A percentile compares a stretch with the other conserved stretches of the same genome.
phyloP scores from a whole-genome alignment of 2,329 filamentous ascomycete species.

The Colletotrichum navitas region DNA sequence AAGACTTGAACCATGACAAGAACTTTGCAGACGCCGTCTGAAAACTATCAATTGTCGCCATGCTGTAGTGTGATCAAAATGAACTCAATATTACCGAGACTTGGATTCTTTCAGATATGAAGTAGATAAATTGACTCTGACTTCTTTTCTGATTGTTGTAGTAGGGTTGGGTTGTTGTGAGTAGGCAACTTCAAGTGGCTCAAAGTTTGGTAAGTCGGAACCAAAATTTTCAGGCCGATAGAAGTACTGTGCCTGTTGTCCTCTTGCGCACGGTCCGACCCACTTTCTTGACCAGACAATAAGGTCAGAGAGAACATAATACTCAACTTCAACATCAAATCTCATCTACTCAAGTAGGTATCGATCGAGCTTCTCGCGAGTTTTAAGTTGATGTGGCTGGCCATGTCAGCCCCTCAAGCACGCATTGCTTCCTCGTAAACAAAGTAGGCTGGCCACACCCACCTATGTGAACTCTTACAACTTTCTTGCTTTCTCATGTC shows the following conservation, averaged over 20 bases:
- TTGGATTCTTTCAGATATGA: too few species aligned
- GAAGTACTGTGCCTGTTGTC: background rate
- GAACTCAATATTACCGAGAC: too few species aligned
- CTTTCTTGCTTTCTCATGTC: too few species aligned
- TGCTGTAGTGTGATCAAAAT: slow-evolving; percentile 23
- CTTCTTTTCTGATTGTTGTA: background rate
- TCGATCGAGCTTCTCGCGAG: too few species aligned
- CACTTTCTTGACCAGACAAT: background rate
- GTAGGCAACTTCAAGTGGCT: background rate
- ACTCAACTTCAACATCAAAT: background rate
- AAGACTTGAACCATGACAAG: slow-evolving; percentile 65
- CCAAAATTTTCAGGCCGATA: slow-evolving; percentile 9
- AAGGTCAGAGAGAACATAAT: too few species aligned
- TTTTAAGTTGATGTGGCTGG: too few species aligned
- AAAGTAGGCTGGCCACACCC: too few species aligned
- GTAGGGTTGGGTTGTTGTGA: background rate
- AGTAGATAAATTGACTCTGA: too few species aligned
- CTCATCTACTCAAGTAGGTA: background rate
- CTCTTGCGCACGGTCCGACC: background rate
- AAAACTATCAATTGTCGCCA: slow-evolving; percentile 54
- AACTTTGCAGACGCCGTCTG: slow-evolving; percentile 60
- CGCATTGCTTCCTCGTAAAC: too few species aligned
- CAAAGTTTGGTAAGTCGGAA: background rate
- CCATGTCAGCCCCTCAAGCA: too few species aligned
- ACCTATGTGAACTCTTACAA: too few species aligned